phyloP scores from a whole-genome alignment of 202 grass and related monocot species.

The Brachypodium distachyon region DNA sequence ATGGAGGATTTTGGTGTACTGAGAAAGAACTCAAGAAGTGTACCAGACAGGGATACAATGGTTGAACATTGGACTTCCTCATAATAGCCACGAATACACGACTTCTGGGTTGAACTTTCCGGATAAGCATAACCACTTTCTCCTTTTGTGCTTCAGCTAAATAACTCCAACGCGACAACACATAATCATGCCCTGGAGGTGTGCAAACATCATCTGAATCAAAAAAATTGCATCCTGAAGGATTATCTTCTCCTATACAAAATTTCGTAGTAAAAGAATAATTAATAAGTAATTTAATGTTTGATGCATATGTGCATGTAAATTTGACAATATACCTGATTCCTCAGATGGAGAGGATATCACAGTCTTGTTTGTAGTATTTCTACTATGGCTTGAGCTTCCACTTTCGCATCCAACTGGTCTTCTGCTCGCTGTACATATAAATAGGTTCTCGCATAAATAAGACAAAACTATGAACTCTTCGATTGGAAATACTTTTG shows the following conservation, averaged over 20 bases:
- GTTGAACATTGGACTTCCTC: background rate
- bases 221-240: background rate
- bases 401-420: background rate
- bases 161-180: background rate
- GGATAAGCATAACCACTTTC: constrained; percentile 19
- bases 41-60: constrained; percentile 14
- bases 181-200: background rate
- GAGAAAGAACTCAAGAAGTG: background rate
- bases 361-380: background rate
- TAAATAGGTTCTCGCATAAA: background rate
- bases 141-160: constrained; percentile 4
- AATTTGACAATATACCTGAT: constrained; percentile 16
- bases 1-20: background rate
- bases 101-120: constrained; percentile 19
- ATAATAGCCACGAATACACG: constrained; percentile 26
- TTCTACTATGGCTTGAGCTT: background rate
- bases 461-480: background rate
- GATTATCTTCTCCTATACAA: constrained; percentile 12
- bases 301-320: background rate
- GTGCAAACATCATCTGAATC: constrained; percentile 4
- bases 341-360: background rate
- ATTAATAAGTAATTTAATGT: background rate
- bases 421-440: background rate
- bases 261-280: background rate
- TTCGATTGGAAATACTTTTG: background rate